A percentile compares a stretch with the other conserved stretches of the same genome.
phyloP scores from a whole-genome alignment of 768 basidiomycete species.

The Astraeus odoratus region DNA sequence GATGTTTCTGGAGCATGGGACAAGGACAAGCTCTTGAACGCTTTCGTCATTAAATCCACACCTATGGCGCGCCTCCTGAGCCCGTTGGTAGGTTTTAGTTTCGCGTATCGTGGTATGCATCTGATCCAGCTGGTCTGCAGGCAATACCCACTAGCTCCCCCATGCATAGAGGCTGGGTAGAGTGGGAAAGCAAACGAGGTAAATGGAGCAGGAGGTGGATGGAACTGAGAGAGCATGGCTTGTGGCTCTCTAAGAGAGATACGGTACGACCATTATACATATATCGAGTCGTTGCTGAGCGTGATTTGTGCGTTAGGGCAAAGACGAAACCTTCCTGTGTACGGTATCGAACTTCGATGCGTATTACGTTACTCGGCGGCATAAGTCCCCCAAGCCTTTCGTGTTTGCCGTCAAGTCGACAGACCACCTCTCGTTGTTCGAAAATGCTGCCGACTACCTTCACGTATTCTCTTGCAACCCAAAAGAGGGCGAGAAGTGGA shows the following conservation, averaged over 20 bases:
- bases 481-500: constrained; percentile 69
- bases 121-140: constrained; percentile 39
- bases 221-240: constrained; percentile 74
- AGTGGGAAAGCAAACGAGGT: constrained; percentile 85
- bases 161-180: constrained; percentile 56
- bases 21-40: constrained; percentile 71
- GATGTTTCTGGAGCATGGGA: constrained; percentile 87
- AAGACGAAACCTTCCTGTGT: constrained; percentile 78
- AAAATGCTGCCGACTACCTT: constrained; percentile 81
- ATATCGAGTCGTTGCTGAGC: constrained; percentile 4
- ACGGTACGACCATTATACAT: constrained; percentile 41
- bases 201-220: constrained; percentile 96
- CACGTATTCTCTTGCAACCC: constrained; percentile 79
- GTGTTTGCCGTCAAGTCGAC: constrained; percentile 86
- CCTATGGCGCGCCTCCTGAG: constrained; percentile 53
- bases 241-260: constrained; percentile 88
- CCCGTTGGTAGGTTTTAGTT: constrained; percentile 43
- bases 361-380: constrained; percentile 67
- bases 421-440: constrained; percentile 80
- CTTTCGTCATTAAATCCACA: constrained; percentile 73
- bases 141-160: constrained; percentile 42
- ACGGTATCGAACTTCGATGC: constrained; percentile 86
- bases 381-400: constrained; percentile 80
- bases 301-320: constrained; percentile 46
- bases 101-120: constrained; percentile 21